Conservation (phyloP, 2,329 filamentous ascomycete genomes). For the Talaromyces sp. region DNA sequence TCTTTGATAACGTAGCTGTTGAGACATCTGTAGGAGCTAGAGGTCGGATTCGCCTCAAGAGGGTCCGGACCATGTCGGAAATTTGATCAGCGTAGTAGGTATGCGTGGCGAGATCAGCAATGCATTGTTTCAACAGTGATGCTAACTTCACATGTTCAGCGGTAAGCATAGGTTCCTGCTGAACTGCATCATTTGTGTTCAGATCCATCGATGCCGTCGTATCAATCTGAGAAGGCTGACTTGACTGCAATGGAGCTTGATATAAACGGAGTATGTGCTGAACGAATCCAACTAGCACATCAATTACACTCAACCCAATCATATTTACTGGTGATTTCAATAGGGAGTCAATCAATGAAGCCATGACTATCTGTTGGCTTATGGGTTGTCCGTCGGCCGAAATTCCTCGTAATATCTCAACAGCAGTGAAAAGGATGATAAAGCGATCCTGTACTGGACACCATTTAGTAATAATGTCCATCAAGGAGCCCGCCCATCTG, state of each 20-base stretch:
- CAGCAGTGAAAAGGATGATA: conserved; percentile 75
- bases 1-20: conserved; percentile 43
- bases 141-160: conserved; percentile 56
- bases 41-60: conserved; percentile 75
- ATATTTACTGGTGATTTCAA: conserved; percentile 86
- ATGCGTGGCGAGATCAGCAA: conserved; percentile 88
- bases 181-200: conserved; percentile 15
- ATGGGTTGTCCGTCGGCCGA: conserved; percentile 68
- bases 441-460: conserved; percentile 93
- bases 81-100: conserved; percentile 97
- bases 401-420: conserved; percentile 69
- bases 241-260: conserved; percentile 51
- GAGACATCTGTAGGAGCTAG: conserved; percentile 44
- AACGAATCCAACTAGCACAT: conserved; percentile 80
- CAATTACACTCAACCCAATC: conserved; percentile 94
- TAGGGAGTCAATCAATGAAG: conserved; percentile 75
- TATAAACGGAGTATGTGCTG: conserved; percentile 77
- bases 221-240: background rate
- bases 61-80: conserved; percentile 83
- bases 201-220: conserved; percentile 20
- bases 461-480: conserved; percentile 78
- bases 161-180: conserved; percentile 21
- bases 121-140: conserved; percentile 70
- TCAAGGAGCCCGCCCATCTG: conserved; percentile 79
- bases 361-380: conserved; percentile 69